Evolutionary conservation across 108 stramenopile species (phyloP).

Genomic region (Chaetoceros muelleri): DNA sequence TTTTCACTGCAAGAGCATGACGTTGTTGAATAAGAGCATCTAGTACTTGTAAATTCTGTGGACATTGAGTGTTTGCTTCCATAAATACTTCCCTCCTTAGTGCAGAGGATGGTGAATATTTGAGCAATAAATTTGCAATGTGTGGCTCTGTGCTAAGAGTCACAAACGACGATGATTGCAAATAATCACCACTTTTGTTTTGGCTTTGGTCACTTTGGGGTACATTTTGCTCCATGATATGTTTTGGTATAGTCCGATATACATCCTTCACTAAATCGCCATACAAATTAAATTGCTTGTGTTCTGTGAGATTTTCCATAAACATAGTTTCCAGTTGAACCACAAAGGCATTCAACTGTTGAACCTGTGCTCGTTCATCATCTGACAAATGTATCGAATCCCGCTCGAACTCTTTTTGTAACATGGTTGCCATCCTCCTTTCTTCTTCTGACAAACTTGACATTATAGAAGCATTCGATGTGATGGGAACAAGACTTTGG

Average conservation of each 20-base stretch:
- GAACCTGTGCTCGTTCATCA: conserved; percentile 54
- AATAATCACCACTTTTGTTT: background rate
- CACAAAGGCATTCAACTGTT: conserved; percentile 48
- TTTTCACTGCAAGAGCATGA: conserved; percentile 39
- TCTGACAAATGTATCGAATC: conserved; percentile 86
- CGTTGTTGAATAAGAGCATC: conserved; percentile 50
- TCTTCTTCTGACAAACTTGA: conserved; percentile 52
- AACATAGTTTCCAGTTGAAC: conserved; percentile 66
- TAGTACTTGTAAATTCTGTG: conserved; percentile 71
- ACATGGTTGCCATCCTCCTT: conserved; percentile 51
- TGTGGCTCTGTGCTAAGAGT: conserved; percentile 39
- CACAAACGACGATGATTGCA: no score
- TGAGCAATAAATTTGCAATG: conserved; percentile 55
- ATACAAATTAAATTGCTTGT: conserved; percentile 35
- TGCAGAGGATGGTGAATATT: conserved; percentile 37
- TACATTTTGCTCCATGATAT: conserved; percentile 29
- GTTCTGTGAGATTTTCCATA: conserved; percentile 51
- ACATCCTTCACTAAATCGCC: conserved; percentile 27
- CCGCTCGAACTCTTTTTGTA: conserved; percentile 84
- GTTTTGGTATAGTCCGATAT: conserved; percentile 42
- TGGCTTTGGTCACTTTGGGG: conserved; percentile 9
- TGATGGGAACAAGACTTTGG: conserved; percentile 23
- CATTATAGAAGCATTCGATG: conserved; percentile 10
- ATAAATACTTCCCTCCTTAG: conserved; percentile 63
- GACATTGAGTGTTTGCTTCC: conserved; percentile 47